These are phyloP conservation scores for Massarina eburnea DNA, from an alignment of 2,329 filamentous ascomycete genomes.

Conservation along the genomic window DNA sequence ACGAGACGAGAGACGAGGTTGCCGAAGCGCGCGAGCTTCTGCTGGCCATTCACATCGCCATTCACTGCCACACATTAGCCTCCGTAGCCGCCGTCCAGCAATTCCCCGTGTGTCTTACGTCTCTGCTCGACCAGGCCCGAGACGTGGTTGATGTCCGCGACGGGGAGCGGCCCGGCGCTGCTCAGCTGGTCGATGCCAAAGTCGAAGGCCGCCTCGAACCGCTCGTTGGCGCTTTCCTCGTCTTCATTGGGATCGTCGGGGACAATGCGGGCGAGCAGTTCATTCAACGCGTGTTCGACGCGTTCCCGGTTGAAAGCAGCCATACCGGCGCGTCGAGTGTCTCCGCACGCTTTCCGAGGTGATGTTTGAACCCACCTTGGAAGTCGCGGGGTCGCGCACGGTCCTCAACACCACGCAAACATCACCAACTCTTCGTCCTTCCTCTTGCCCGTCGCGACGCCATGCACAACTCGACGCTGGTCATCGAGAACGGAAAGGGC, in stretches of 20 bases:
- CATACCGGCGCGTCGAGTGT: slow-evolving; percentile 32
- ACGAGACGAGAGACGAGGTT: slow-evolving; percentile 88
- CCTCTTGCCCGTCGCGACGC: background rate
- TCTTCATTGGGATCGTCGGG: slow-evolving; percentile 67
- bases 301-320: slow-evolving; percentile 53
- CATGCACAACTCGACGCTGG: background rate
- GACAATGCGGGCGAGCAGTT: slow-evolving; percentile 74
- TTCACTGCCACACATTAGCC: slow-evolving; percentile 56
- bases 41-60: slow-evolving; percentile 69
- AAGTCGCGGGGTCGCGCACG: slow-evolving; percentile 8
- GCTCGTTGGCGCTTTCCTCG: slow-evolving; percentile 67
- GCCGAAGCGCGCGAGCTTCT: slow-evolving; percentile 76
- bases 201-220: slow-evolving; percentile 64
- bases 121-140: slow-evolving; percentile 90
- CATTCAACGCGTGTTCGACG: slow-evolving; percentile 76
- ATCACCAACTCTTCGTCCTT: background rate
- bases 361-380: slow-evolving; percentile 5
- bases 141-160: slow-evolving; percentile 83
- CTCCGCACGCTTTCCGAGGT: background rate
- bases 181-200: slow-evolving; percentile 53
- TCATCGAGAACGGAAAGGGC: background rate
- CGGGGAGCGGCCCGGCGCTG: slow-evolving; percentile 52
- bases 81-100: background rate
- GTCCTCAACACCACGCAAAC: background rate
- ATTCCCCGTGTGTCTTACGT: slow-evolving; percentile 42